These are phyloP conservation scores for Raphanus sativus DNA, from an alignment of 345 rosid genomes.

Conservation along the genomic window DNA sequence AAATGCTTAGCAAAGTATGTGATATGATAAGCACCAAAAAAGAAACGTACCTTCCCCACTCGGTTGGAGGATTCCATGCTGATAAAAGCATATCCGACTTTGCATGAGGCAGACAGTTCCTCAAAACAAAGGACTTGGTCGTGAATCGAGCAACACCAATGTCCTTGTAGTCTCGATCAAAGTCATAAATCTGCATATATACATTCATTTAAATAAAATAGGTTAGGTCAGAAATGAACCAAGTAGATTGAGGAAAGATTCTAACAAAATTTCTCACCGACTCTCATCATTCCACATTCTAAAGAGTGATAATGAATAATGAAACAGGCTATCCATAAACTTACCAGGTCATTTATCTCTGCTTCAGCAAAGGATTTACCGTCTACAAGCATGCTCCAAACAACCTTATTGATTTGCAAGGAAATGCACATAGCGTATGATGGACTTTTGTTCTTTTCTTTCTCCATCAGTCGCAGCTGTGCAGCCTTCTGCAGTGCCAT, in stretches of 20 bases:
- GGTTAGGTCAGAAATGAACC: background rate
- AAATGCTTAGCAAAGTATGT: background rate
- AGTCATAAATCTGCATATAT: slow-evolving; percentile 75
- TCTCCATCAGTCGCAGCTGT: slow-evolving; percentile 82
- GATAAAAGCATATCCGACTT: slow-evolving; percentile 92
- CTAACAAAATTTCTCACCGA: background rate
- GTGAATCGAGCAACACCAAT: slow-evolving; percentile 91
- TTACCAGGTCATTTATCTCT: slow-evolving; percentile 97
- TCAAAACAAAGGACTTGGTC: slow-evolving; percentile 76
- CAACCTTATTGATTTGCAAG: slow-evolving; percentile 81
- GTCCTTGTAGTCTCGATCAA: slow-evolving; percentile 98
- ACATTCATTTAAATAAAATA: background rate
- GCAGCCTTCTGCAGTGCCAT: slow-evolving; percentile 89
- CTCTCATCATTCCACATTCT: slow-evolving; percentile 7
- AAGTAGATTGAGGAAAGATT: slow-evolving; percentile 7
- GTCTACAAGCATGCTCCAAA: slow-evolving; percentile 97
- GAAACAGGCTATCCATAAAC: slow-evolving; percentile 22
- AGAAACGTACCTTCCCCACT: slow-evolving; percentile 87
- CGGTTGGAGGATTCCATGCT: slow-evolving; percentile 96
- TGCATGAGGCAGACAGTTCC: slow-evolving; percentile 77
- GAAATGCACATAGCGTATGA: slow-evolving; percentile 98
- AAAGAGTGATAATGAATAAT: slow-evolving; percentile 9
- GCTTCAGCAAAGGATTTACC: slow-evolving; percentile 99
- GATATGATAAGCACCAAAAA: background rate
- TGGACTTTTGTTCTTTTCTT: slow-evolving; percentile 97